Evolutionary conservation across 2,329 filamentous ascomycete genomes (phyloP), one percentile per base, ranked within the genome.

Genomic region (Calonectria hongkongensis): DNA sequence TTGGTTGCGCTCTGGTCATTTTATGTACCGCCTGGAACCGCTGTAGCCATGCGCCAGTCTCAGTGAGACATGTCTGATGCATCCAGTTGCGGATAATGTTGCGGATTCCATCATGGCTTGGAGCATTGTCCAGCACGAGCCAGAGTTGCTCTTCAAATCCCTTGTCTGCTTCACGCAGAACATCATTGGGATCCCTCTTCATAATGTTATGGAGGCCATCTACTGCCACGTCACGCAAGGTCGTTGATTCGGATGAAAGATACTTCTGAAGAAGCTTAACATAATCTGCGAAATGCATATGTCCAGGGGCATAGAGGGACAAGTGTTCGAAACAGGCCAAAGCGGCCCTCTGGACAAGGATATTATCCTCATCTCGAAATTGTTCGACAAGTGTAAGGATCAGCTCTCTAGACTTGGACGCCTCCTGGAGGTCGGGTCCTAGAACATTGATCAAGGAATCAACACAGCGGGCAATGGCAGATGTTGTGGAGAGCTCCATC

Each of bases 391-490:
- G 88, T 0, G 93, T 97, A 73, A 98, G 89, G 64, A 98, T 97
- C 67, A 99, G 89, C 81, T 98, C 96, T 76, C 97, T 89, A n/a
- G 95, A 94, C 84, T 98, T 98, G 4, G 92, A 92, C 75, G 97
- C 92, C 80, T 98, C 97, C 83, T 98, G 97, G 27, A 99, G 87
- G 84, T 99, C 97, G 0, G 97, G 97, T 0, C 97, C 97, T 13
- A 99, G 89, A 12, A 99, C 97, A 78, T 98, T 98, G 85, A 99
- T 95, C 28, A 98, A 89, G n/a, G 96, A 97, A 83, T 98, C 96
- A 36, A 98, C 93, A 78, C 95, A 98, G 78, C 95, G 92, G 39
- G 94, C 94, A 73, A 98, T 93, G 1, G 95, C 94, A 25, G 95
- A 93, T 1, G 94, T 91, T 0, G 96, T 96, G 7, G 95, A 93